Evolutionary conservation across 805 yeast genomes (phyloP), one percentile per base, ranked within the genome.

Genomic region (Candida palmyrensis): DNA sequence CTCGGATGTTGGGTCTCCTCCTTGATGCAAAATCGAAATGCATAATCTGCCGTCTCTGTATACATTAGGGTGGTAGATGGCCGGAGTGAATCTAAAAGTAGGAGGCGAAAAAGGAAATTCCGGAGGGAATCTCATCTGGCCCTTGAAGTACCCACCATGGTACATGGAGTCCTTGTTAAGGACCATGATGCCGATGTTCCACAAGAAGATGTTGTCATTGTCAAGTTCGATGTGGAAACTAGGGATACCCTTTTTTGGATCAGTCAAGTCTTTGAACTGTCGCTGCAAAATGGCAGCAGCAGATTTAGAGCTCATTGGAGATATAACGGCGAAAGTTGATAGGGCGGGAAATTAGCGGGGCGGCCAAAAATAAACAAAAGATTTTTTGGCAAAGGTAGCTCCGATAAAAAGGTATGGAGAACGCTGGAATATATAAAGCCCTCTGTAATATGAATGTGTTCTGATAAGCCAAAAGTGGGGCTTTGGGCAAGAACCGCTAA

Each of bases 91-190:
- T 47, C 94, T 71, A 65, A 88, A 90, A 23, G 82, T 77, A 27
- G 97, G 98, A 18, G 98, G 98, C 15, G 85, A 68, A 53, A 76
- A 90, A 3, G 97, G 98, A 62, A 81, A 90, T 57, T 88, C 95
- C 15, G 68, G 61, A 5, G 97, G 97, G 62, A 90, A 90, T 46
- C 81, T 73, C 95, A 90, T 86, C 55, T 86, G 94, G 15, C 96
- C 96, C 53, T 79, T 85, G 64, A 90, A 83, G 59, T 84, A 90
- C 10, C 97, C 97, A 28, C 97, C 97, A 51, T 89, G 86, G 60
- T 86, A 90, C 43, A 82, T 79, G 11, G 96, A 86, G 42, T 87
- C 96, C 47, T 82, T 79, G 59, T 84, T 83, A 33, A 87, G 73
- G 9, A 90, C 94, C 87, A 89, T 87, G 38, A 90, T 84, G 15